Conservation (phyloP, 2,329 filamentous ascomycete genomes). For the Colletotrichum magnum region DNA sequence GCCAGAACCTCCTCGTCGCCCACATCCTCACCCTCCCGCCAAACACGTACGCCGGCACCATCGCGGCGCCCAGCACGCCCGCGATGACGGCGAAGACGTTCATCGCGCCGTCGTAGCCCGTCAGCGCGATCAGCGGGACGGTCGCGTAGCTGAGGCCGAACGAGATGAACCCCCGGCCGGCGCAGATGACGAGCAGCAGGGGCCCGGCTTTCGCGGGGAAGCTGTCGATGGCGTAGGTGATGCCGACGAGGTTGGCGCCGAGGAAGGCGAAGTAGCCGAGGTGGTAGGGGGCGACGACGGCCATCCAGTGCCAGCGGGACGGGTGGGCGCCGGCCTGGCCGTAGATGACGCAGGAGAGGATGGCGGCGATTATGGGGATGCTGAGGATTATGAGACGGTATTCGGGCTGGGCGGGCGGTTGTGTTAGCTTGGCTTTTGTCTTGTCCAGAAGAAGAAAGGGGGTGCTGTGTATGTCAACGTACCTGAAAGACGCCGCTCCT, state of each 20-base stretch:
- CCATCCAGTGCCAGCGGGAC: slow-evolving; percentile 43
- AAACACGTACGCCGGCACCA: slow-evolving; percentile 15
- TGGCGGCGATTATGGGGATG: slow-evolving; percentile 54
- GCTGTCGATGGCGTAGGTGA: slow-evolving; percentile 47
- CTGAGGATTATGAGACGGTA: slow-evolving; percentile 52
- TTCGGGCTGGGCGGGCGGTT: slow-evolving; percentile 49
- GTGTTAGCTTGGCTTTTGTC: too few relatives aligned
- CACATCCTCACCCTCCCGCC: slow-evolving; percentile 7
- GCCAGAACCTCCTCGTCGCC: slow-evolving; percentile 27
- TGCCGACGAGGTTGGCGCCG: slow-evolving; percentile 45
- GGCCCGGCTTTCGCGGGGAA: slow-evolving; percentile 48
- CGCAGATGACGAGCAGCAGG: slow-evolving; percentile 44
- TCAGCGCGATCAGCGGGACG: slow-evolving; percentile 40
- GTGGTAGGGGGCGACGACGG: slow-evolving; percentile 42
- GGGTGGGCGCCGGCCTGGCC: slow-evolving; percentile 53
- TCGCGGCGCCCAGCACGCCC: slow-evolving; percentile 35
- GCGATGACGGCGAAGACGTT: slow-evolving; percentile 43
- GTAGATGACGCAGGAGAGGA: slow-evolving; percentile 54
- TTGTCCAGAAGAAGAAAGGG: background rate
- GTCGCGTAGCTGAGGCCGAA: slow-evolving; percentile 46
- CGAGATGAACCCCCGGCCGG: slow-evolving; percentile 45
- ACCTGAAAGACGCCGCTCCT: slow-evolving; percentile 12
- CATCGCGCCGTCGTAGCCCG: slow-evolving; percentile 44
- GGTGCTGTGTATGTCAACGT: background rate
- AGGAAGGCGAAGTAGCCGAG: slow-evolving; percentile 45